These are phyloP conservation scores for Tilletiaria anomala DNA, from an alignment of 1,284 basidiomycete genomes.

Conservation along the genomic window DNA sequence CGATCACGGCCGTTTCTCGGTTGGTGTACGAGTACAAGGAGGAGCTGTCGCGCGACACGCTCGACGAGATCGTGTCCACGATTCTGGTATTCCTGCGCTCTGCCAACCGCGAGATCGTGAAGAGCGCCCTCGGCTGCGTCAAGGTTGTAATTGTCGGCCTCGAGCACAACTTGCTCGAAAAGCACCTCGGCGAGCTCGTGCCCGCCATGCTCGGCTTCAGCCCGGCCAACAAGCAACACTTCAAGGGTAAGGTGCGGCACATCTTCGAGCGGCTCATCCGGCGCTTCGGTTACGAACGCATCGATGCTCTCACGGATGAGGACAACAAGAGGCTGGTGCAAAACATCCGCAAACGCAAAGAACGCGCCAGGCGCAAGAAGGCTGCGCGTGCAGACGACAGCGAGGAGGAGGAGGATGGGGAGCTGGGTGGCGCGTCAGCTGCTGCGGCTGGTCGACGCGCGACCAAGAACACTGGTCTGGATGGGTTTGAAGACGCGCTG, in stretches of 20 bases:
- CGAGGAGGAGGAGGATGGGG: slow-evolving; percentile 10
- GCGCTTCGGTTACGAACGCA: slow-evolving; percentile 72
- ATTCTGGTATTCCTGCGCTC: slow-evolving; percentile 78
- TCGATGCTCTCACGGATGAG: slow-evolving; percentile 51
- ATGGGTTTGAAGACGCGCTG: slow-evolving; percentile 37
- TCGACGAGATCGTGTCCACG: slow-evolving; percentile 71
- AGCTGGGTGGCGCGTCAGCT: slow-evolving; percentile 6
- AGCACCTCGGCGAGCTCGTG: slow-evolving; percentile 63
- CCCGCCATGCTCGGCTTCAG: slow-evolving; percentile 79
- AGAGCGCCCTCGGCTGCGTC: slow-evolving; percentile 83
- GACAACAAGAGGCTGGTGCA: slow-evolving; percentile 63
- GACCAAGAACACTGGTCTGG: slow-evolving; percentile 5
- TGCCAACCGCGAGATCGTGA: slow-evolving; percentile 92
- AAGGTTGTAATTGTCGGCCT: slow-evolving; percentile 85
- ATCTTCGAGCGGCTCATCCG: slow-evolving; percentile 92
- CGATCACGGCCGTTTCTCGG: slow-evolving; percentile 81
- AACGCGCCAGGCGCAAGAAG: slow-evolving; percentile 58
- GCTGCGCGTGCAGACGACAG: slow-evolving; percentile 7
- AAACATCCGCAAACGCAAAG: slow-evolving; percentile 82
- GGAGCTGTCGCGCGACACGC: slow-evolving; percentile 57
- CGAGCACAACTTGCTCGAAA: slow-evolving; percentile 54
- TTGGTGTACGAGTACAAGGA: slow-evolving; percentile 87
- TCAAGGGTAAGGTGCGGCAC: slow-evolving; percentile 90
- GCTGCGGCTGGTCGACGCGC: slow-evolving; percentile 3
- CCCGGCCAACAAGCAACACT: slow-evolving; percentile 96